These are phyloP conservation scores for Grifola frondosa DNA, from an alignment of 1,284 basidiomycete genomes.

Conservation along the genomic window DNA sequence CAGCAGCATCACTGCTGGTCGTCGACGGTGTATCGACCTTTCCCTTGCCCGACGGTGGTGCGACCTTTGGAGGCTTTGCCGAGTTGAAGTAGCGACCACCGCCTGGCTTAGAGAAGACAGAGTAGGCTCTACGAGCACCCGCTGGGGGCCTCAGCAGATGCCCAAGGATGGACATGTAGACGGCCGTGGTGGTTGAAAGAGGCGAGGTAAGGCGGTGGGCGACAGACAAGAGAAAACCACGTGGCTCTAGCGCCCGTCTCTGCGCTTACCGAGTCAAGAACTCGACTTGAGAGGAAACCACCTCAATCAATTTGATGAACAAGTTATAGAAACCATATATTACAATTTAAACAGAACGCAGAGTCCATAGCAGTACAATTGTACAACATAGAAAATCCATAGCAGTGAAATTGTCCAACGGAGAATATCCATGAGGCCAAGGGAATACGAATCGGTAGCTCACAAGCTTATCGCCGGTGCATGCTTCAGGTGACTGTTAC, in stretches of 20 bases:
- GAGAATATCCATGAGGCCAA: not conserved
- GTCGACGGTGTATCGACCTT: conserved; percentile 27
- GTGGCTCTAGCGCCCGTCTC: conserved; percentile 9
- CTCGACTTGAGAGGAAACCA: too few relatives aligned
- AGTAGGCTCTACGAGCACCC: conserved; percentile 59
- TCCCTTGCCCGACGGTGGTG: conserved; percentile 23
- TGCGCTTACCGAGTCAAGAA: not conserved
- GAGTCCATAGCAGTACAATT: not conserved
- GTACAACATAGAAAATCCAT: not conserved
- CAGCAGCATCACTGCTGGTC: conserved; percentile 18
- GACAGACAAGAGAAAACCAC: conserved; percentile 15
- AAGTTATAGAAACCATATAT: not conserved
- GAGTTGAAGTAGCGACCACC: conserved; percentile 75
- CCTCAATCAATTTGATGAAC: not conserved
- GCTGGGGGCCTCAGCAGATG: conserved; percentile 50
- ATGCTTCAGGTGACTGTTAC: conserved; percentile 84
- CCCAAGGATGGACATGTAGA: conserved; percentile 42
- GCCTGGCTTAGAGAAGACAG: conserved; percentile 75
- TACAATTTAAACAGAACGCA: not conserved
- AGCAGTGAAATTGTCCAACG: not conserved
- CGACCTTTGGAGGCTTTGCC: conserved; percentile 49
- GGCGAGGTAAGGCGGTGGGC: too few relatives aligned
- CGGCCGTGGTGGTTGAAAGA: conserved; percentile 22
- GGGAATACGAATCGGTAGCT: too few relatives aligned
- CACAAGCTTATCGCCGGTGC: too few relatives aligned